Conservation (phyloP, 1,284 basidiomycete genomes). For the Porodaedalea pini region DNA sequence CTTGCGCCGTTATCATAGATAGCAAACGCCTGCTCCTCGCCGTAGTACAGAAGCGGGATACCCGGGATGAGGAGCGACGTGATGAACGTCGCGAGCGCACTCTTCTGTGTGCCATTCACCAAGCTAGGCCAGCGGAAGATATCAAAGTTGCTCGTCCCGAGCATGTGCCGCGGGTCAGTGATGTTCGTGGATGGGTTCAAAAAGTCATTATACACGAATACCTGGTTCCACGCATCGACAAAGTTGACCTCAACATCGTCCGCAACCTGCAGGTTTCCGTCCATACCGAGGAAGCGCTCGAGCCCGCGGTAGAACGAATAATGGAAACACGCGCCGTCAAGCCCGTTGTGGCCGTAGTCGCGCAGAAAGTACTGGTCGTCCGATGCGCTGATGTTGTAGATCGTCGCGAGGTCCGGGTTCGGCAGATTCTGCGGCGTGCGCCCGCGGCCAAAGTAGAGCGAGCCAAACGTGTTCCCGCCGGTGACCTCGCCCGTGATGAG, state of each 20-base stretch:
- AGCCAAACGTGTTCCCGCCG: conserved; percentile 87
- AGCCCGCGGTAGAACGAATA: conserved; percentile 87
- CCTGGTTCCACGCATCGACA: conserved; percentile 82
- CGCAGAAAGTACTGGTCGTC: conserved; percentile 79
- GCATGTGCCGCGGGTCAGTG: conserved; percentile 85
- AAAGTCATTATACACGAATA: conserved; percentile 85
- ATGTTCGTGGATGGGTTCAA: conserved; percentile 64
- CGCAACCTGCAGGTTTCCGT: conserved; percentile 85
- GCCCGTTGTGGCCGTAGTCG: conserved; percentile 51
- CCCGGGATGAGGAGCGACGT: conserved; percentile 82
- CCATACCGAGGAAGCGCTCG: conserved; percentile 85
- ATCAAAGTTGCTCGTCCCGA: conserved; percentile 88
- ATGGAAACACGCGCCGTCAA: conserved; percentile 85
- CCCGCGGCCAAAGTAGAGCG: conserved; percentile 84
- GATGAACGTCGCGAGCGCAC: conserved; percentile 74
- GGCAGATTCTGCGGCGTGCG: conserved; percentile 67
- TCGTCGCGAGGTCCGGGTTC: conserved; percentile 59
- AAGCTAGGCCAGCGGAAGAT: conserved; percentile 89
- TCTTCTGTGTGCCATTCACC: conserved; percentile 75
- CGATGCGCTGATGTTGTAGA: conserved; percentile 58
- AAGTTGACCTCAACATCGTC: conserved; percentile 82
- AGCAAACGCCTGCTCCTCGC: conserved; percentile 87
- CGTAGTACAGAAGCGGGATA: conserved; percentile 78
- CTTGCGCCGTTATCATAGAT: conserved; percentile 77
- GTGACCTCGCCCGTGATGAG: conserved; percentile 90